These are phyloP conservation scores for Sporothrix globosa DNA, from an alignment of 2,329 filamentous ascomycete species.

Conservation along the genomic window DNA sequence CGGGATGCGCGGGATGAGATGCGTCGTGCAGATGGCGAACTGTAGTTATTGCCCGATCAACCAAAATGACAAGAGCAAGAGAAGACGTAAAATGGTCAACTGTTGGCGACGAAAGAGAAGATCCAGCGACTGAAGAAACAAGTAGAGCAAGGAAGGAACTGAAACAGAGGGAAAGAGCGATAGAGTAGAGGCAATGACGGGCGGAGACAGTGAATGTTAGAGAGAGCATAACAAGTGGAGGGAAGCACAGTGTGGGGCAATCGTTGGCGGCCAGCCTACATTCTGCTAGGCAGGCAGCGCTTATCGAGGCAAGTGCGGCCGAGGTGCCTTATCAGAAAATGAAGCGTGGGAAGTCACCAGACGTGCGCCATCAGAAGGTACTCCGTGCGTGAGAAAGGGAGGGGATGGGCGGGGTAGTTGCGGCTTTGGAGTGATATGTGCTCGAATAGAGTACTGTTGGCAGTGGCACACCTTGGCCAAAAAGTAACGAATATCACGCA, in stretches of 20 bases:
- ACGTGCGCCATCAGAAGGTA: background rate
- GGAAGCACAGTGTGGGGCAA: conserved; percentile 16
- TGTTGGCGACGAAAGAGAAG: conserved; percentile 1
- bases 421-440: conserved; percentile 4
- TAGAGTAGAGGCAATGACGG: background rate
- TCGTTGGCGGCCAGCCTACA: background rate
- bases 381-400: background rate
- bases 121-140: background rate
- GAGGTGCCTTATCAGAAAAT: conserved; percentile 12
- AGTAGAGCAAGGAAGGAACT: conserved; percentile 12
- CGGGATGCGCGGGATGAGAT: background rate
- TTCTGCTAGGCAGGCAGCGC: conserved; percentile 19
- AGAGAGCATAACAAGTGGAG: background rate
- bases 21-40: background rate
- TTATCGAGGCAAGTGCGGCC: conserved; percentile 19
- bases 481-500: background rate
- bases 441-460: background rate
- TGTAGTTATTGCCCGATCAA: background rate
- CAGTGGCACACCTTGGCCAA: background rate
- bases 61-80: background rate
- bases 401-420: conserved; percentile 19
- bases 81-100: background rate
- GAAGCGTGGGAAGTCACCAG: conserved; percentile 19
- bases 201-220: conserved; percentile 27
- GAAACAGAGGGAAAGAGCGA: conserved; percentile 22